These are phyloP conservation scores for Aspergillus piperis DNA, from an alignment of 2,329 filamentous ascomycete genomes.

Conservation along the genomic window DNA sequence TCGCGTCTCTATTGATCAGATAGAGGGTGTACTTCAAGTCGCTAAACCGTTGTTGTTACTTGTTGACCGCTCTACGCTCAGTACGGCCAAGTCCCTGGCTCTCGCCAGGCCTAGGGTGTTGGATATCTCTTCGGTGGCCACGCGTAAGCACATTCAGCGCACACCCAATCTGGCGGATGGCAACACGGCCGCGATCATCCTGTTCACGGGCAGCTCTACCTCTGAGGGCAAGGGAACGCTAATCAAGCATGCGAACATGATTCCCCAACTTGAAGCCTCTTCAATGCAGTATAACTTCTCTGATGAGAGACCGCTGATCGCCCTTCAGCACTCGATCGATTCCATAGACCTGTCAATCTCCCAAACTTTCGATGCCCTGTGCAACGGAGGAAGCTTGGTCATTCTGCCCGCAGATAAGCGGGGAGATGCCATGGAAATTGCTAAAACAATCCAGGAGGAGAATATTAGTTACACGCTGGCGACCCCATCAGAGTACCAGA, in stretches of 20 bases:
- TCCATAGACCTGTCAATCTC: background rate
- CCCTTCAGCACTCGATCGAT: constrained; percentile 12
- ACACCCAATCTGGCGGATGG: background rate
- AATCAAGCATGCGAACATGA: background rate
- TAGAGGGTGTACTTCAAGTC: no score
- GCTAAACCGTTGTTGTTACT: no score
- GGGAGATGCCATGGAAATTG: no score
- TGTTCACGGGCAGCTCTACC: no score
- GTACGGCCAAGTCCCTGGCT: background rate
- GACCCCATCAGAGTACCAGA: no score
- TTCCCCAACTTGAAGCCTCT: background rate
- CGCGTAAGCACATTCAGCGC: background rate
- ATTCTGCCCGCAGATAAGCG: constrained; percentile 19
- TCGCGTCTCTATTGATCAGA: background rate
- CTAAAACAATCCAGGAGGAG: no score
- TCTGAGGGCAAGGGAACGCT: no score
- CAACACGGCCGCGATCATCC: no score
- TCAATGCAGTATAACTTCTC: constrained; percentile 1
- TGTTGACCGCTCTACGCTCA: no score
- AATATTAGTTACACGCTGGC: no score
- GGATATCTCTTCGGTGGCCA: background rate
- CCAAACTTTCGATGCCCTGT: constrained; percentile 23
- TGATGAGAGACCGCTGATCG: constrained; percentile 9
- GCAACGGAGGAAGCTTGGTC: constrained; percentile 21
- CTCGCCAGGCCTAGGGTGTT: background rate